A percentile compares a stretch with the other conserved stretches of the same genome.
Conservation (phyloP, 345 rosid species). For the Angophora floribunda region DNA sequence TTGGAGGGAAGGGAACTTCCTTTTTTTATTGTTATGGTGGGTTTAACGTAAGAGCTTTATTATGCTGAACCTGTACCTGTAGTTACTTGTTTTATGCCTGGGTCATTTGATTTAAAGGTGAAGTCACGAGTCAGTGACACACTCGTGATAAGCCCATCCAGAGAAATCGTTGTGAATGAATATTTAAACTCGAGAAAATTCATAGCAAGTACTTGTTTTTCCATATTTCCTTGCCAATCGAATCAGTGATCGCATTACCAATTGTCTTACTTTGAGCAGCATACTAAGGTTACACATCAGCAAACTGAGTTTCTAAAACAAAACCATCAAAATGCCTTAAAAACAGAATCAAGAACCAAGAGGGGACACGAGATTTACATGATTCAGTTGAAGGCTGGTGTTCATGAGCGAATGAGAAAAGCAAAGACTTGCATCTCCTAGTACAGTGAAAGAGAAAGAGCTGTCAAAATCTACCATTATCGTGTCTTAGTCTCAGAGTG, state of each 20-base stretch:
- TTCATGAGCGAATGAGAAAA: rapidly evolving
- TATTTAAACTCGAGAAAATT: not conserved
- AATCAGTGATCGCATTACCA: not conserved
- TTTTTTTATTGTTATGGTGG: not conserved
- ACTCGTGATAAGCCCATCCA: not conserved
- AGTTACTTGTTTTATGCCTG: not conserved
- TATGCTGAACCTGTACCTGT: not conserved
- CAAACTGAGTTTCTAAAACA: rapidly evolving
- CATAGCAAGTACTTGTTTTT: not conserved
- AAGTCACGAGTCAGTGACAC: not conserved
- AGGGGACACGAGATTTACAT: not conserved
- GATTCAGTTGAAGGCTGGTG: not conserved
- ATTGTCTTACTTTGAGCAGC: not conserved
- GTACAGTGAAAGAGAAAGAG: not conserved
- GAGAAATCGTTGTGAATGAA: not conserved
- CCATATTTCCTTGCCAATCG: not conserved
- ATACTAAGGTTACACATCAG: not conserved
- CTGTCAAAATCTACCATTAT: not conserved
- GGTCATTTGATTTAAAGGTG: not conserved
- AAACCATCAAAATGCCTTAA: not conserved
- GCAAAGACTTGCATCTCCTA: not conserved
- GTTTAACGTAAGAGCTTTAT: not conserved
- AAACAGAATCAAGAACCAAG: rapidly evolving
- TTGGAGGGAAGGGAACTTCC: not conserved
- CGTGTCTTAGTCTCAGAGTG: not conserved